Evolutionary conservation across 139 green algal species (phyloP), one percentile per base, ranked within the genome.

Genomic region (Gonium pectorale): DNA sequence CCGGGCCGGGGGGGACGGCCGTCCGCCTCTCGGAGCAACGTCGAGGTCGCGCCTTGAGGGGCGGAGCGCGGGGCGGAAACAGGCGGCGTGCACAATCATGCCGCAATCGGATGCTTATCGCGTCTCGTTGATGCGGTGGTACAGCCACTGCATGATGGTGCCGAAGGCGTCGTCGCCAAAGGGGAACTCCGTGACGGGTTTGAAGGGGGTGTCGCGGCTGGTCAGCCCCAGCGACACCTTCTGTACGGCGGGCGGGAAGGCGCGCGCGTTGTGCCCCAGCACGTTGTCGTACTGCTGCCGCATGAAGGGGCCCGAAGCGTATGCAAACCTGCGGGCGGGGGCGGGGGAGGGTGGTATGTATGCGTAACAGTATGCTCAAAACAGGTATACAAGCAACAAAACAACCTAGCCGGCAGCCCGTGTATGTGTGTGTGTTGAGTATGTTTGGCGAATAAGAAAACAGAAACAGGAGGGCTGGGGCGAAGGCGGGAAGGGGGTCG

Each of bases 61-160:
- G n/a, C n/a, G n/a, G n/a, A n/a, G n/a, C n/a, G n/a, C n/a, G n/a
- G n/a, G n/a, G n/a, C n/a, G n/a, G n/a, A n/a, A n/a, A n/a, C n/a
- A n/a, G n/a, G n/a, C n/a, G n/a, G n/a, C n/a, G n/a, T n/a, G n/a
- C n/a, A n/a, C n/a, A n/a, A n/a, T n/a, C n/a, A n/a, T n/a, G n/a
- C n/a, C n/a, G n/a, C n/a, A n/a, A n/a, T n/a, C n/a, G n/a, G n/a
- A n/a, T n/a, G n/a, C n/a, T 38, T 9, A 68, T 26, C 77, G 54
- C 4, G 77, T 83, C 4, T 83, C 62, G n/a, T 73, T 49, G 13
- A 85, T 77, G 3, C 66, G 46, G 35, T 75, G 64, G 64, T 78
- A 71, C 2, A 85, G 66, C 90, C 90, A 94, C 72, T 91, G 89
- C 63, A 94, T 89, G 38, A 94, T 73, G 0, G 88, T 93, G 27